Percentiles rank a stretch among this genome's conserved stretches.
Conservation (phyloP, 169 alveolate genomes). For the Babesia sp. region DNA sequence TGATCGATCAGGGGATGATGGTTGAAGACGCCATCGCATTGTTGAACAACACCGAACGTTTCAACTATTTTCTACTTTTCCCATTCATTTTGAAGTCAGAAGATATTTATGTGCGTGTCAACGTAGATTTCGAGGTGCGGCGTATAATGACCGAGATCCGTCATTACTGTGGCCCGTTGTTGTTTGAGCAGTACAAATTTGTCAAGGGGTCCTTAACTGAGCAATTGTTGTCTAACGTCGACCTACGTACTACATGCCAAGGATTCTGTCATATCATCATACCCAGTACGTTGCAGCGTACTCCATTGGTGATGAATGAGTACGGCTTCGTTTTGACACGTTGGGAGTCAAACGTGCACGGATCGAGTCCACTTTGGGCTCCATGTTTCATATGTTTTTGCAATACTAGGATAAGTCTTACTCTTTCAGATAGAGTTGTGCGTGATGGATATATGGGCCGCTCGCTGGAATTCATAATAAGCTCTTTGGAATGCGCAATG, state of each 20-base stretch:
- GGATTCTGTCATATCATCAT: constrained; percentile 20
- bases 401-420: background rate
- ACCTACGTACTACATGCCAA: background rate
- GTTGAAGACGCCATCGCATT: constrained; percentile 3
- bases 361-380: background rate
- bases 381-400: constrained; percentile 14
- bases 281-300: background rate
- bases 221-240: background rate
- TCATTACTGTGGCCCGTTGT: background rate
- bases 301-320: background rate
- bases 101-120: constrained; percentile 21
- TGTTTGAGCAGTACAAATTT: background rate
- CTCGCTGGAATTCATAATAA: background rate
- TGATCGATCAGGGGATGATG: constrained; percentile 24
- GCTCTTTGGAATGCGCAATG: background rate
- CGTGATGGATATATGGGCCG: background rate
- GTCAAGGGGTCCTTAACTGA: background rate
- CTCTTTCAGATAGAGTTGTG: background rate
- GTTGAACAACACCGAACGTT: constrained; percentile 3
- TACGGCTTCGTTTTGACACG: background rate
- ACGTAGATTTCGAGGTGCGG: constrained; percentile 3
- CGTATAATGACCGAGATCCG: background rate
- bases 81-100: constrained; percentile 15
- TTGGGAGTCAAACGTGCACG: no score
- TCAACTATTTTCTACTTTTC: background rate